These are phyloP conservation scores for Leptographium lundbergii DNA, from an alignment of 2,329 filamentous ascomycete genomes.

Conservation along the genomic window DNA sequence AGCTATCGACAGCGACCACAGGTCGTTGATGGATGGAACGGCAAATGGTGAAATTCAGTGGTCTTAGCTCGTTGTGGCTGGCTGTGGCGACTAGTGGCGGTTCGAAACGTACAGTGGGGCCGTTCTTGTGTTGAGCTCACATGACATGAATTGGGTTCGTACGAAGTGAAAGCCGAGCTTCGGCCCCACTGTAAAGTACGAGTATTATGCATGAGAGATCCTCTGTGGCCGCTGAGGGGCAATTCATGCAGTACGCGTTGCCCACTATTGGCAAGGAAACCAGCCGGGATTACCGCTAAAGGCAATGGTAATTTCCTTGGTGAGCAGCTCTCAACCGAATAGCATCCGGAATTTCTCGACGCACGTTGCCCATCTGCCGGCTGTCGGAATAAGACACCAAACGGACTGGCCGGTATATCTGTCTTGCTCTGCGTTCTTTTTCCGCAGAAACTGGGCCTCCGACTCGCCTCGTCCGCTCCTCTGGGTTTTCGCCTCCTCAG, in stretches of 20 bases:
- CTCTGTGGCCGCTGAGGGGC: background rate
- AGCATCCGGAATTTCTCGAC: background rate
- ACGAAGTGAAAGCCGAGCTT: background rate
- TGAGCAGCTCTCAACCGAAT: background rate
- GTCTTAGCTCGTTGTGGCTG: background rate
- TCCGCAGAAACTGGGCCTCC: background rate
- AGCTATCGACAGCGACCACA: background rate
- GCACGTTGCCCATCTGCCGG: background rate
- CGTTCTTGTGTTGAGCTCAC: background rate
- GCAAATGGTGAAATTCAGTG: background rate
- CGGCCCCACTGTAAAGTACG: background rate
- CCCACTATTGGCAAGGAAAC: background rate
- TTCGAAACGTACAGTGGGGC: background rate
- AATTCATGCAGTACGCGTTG: background rate
- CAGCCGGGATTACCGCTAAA: background rate
- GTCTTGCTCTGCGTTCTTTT: background rate
- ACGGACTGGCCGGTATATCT: background rate
- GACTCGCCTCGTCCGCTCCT: background rate
- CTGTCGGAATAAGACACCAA: background rate
- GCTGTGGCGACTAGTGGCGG: background rate
- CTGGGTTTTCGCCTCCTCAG: background rate
- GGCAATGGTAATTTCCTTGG: background rate
- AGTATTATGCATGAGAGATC: background rate
- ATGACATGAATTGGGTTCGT: background rate
- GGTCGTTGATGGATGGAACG: too few relatives aligned